Percentiles rank a stretch among this genome's conserved stretches.
Conservation (phyloP, 2,329 filamentous ascomycete species). For the Clarireedia monteithiana region DNA sequence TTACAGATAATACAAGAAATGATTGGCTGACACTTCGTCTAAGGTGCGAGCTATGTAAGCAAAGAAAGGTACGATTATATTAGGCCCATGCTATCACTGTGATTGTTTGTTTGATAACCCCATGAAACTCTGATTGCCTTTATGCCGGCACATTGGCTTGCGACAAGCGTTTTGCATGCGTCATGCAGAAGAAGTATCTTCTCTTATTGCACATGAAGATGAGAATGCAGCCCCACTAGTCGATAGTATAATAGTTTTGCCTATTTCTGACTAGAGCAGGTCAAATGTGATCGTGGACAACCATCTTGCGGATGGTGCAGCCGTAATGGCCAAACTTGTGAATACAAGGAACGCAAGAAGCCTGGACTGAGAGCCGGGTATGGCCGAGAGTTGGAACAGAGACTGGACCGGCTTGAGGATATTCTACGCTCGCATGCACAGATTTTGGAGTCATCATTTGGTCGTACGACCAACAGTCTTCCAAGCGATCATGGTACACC, state of each 20-base stretch:
- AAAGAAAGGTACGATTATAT: conserved; percentile 55
- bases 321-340: conserved; percentile 54
- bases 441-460: conserved; percentile 52
- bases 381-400: conserved; percentile 64
- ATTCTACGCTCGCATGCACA: conserved; percentile 58
- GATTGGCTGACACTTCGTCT: conserved; percentile 29
- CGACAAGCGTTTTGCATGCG: background rate
- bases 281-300: conserved; percentile 69
- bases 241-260: background rate
- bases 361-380: conserved; percentile 58
- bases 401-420: conserved; percentile 61
- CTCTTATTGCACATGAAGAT: background rate
- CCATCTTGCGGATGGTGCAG: conserved; percentile 64
- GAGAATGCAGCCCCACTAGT: background rate
- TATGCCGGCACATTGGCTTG: background rate
- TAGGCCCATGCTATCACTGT: background rate
- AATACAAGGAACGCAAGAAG: conserved; percentile 63
- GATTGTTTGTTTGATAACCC: background rate
- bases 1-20: conserved; percentile 13
- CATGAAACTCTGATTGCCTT: background rate
- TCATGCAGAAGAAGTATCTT: background rate
- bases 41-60: conserved; percentile 72
- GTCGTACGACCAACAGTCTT: conserved; percentile 26
- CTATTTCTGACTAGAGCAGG: conserved; percentile 34
- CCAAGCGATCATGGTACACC: conserved; percentile 53